Percentiles rank a stretch among this genome's conserved stretches.
Conservation (phyloP, 1,284 basidiomycete genomes). For the Chiua sp. region DNA sequence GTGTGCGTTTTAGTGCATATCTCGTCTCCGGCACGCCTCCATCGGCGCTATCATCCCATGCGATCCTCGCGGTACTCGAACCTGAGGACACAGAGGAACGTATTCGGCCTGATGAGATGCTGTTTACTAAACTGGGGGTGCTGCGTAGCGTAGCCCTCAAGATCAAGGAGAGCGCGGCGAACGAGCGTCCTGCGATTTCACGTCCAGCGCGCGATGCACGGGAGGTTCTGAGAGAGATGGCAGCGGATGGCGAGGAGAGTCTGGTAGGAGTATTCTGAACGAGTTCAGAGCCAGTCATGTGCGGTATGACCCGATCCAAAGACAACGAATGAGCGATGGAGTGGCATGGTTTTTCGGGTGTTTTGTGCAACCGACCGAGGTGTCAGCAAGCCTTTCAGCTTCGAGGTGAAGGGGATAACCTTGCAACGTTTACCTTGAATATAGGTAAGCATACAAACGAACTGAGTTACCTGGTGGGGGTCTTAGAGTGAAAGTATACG, state of each 20-base stretch:
- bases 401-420: too few species aligned
- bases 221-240: slow-evolving; percentile 49
- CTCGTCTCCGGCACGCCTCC: neutral
- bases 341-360: too few species aligned
- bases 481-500: too few species aligned
- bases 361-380: too few species aligned
- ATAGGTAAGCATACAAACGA: too few species aligned
- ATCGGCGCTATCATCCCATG: neutral
- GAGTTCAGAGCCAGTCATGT: too few species aligned
- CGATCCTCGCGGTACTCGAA: neutral
- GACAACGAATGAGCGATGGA: too few species aligned
- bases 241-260: slow-evolving; percentile 27
- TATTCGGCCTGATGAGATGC: slow-evolving; percentile 39
- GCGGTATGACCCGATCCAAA: too few species aligned
- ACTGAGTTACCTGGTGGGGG: too few species aligned
- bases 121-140: slow-evolving; percentile 71
- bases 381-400: too few species aligned
- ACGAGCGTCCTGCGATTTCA: slow-evolving; percentile 77
- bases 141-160: slow-evolving; percentile 76
- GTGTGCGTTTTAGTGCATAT: neutral
- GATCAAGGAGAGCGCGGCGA: slow-evolving; percentile 70
- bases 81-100: neutral
- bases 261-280: slow-evolving; percentile 39
- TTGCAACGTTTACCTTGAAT: too few species aligned
- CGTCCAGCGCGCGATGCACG: slow-evolving; percentile 87